A percentile compares a stretch with the other conserved stretches of the same genome.
These are phyloP conservation scores for Botryotinia convoluta DNA, from an alignment of 2,329 filamentous ascomycete genomes.

Conservation along the genomic window DNA sequence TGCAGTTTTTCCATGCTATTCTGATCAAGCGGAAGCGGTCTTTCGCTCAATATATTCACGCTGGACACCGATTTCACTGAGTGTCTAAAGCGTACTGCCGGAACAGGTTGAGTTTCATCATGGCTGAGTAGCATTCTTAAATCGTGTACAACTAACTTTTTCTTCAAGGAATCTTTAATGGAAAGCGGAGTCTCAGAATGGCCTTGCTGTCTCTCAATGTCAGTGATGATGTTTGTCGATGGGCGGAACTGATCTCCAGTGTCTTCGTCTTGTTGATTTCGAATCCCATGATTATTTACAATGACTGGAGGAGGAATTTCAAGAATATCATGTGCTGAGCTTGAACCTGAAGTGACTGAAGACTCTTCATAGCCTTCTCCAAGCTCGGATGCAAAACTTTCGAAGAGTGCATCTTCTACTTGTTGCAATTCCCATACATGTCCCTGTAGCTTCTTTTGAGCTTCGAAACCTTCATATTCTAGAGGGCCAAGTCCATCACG, in stretches of 20 bases:
- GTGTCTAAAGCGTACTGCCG: background rate
- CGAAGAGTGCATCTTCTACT: slow-evolving; percentile 24
- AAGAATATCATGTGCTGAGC: background rate
- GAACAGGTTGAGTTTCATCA: background rate
- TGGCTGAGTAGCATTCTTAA: background rate
- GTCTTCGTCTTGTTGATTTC: background rate
- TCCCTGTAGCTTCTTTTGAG: slow-evolving; percentile 27
- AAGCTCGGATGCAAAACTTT: slow-evolving; percentile 27
- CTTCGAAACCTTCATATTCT: slow-evolving; percentile 29
- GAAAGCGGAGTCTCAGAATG: too few species aligned
- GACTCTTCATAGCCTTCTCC: slow-evolving; percentile 20
- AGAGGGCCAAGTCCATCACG: slow-evolving; percentile 30
- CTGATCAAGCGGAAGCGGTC: background rate
- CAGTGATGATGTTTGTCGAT: background rate
- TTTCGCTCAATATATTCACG: background rate
- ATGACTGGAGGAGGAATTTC: background rate
- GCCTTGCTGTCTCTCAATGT: too few species aligned
- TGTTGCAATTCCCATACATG: slow-evolving; percentile 27
- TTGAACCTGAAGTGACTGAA: background rate
- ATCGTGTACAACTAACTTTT: background rate
- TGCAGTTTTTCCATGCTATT: background rate
- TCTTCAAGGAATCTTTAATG: too few species aligned
- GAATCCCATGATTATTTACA: background rate
- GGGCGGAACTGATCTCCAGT: rapidly evolving
- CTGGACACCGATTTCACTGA: background rate